These are phyloP conservation scores for Clohesyomyces aquaticus DNA, from an alignment of 495 filamentous ascomycete genomes.

Conservation along the genomic window DNA sequence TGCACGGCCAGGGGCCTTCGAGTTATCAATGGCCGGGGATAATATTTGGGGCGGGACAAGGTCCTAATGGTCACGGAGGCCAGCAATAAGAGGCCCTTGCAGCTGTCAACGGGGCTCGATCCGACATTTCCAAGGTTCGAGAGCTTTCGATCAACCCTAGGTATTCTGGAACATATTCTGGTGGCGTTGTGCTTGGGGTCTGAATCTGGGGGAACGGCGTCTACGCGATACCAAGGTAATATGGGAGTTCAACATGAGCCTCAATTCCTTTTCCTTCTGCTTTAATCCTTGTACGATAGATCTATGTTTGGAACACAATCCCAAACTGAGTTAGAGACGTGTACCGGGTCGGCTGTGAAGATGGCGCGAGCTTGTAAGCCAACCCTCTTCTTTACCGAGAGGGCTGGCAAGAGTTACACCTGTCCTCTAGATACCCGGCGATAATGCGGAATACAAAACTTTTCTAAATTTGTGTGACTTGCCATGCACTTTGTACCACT, in stretches of 20 bases:
- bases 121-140: background rate
- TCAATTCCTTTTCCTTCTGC: background rate
- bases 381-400: background rate
- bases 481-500: background rate
- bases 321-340: too few relatives aligned
- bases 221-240: background rate
- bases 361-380: background rate
- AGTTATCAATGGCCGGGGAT: slow-evolving; percentile 30
- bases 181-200: background rate
- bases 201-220: background rate
- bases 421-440: background rate
- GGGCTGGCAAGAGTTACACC: background rate
- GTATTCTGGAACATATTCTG: background rate
- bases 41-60: slow-evolving; percentile 17
- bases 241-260: background rate
- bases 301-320: background rate
- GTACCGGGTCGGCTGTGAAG: too few relatives aligned
- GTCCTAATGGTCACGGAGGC: slow-evolving; percentile 24
- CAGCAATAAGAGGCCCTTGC: background rate
- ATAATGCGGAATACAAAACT: too few relatives aligned
- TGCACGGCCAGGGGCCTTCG: slow-evolving; percentile 13
- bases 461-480: too few relatives aligned
- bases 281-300: background rate
- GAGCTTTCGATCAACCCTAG: background rate
- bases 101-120: background rate